Evolutionary conservation across 2,329 filamentous ascomycete genomes (phyloP).

Genomic region (Ophiostoma sp.): DNA sequence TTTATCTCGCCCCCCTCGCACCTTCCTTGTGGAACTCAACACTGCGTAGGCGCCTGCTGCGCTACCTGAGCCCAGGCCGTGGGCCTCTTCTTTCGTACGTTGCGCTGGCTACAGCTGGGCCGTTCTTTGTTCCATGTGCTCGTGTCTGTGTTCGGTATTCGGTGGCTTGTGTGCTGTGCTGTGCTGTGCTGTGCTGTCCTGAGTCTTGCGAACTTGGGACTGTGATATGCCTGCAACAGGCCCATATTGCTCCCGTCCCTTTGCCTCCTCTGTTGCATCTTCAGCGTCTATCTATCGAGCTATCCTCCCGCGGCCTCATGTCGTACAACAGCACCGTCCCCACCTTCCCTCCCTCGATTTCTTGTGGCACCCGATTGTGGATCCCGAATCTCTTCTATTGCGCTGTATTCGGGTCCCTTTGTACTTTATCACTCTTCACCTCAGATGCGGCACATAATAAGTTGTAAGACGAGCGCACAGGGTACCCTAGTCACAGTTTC

Average conservation of each 20-base stretch:
- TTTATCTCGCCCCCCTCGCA: background rate
- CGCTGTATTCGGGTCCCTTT: background rate
- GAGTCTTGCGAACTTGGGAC: too few species aligned
- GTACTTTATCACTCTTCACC: background rate
- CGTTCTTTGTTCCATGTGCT: slow-evolving; percentile 5
- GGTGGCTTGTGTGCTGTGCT: background rate
- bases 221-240: too few species aligned
- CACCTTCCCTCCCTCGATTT: background rate
- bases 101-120: slow-evolving; percentile 11
- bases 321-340: slow-evolving; percentile 11
- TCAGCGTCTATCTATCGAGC: background rate
- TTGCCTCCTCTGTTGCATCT: background rate
- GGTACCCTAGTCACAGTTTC: background rate
- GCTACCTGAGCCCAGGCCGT: slow-evolving; percentile 15
- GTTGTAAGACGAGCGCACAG: slow-evolving; percentile 14
- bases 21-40: background rate
- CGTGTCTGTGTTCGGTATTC: background rate
- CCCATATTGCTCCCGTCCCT: background rate
- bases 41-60: slow-evolving; percentile 13
- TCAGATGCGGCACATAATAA: slow-evolving; percentile 12
- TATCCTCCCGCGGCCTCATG: background rate
- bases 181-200: background rate
- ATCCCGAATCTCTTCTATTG: background rate
- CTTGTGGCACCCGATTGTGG: slow-evolving; percentile 11
- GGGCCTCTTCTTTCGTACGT: slow-evolving; percentile 17